Base-by-base conservation (phyloP, 495 filamentous ascomycete species). In the Xylaria flabelliformis region DNA sequence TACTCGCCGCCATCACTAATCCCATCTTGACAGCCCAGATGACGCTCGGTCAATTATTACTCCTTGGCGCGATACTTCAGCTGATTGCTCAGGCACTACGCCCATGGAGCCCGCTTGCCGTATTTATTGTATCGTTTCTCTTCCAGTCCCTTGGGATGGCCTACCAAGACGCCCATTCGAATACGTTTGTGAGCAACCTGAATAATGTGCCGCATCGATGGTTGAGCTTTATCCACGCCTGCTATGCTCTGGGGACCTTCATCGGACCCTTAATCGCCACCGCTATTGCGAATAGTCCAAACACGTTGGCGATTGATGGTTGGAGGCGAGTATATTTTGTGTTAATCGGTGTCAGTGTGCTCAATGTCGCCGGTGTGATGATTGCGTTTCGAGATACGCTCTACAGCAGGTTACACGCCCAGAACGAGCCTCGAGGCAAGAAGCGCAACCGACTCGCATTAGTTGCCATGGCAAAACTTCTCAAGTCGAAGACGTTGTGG, bases 171-270 rank as follows among this genome's bases (percentile, higher is more conserved):
- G 81, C 87, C 7, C 84, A 88, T 64, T 80, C 83, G 19, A 89
- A 89, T 63, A 84, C 83, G 4, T 88, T 84, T 71, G 85, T 85
- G 0, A 80, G 83, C 61, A 82, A 79, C 10, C 78, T 83, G 21
- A 77, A 79, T 29, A 81, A 80, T 41, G 81, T 85, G 5, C 76
- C 76, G 36, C 87, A 90, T 70, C 79, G 86, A 36, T 89, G 87
- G 87, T 77, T 90, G 4, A 86, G 86, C 8, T 81, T 88, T 66
- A 86, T 89, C 21, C 87, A 90, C 76, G 85, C 84, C 48, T 83
- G 85, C 77, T 90, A 88, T 66, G 86, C 85, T 29, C 79, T 85
- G 0, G 87, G 87, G 0, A 84, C 83, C 17, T 79, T 90, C 4
- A 79, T 88, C 7, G 80, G 76, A 0, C 87, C 88, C 19, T 82